Base-by-base conservation (phyloP, 352 stramenopile genomes). In the Pythium rhizo-oryzae region DNA sequence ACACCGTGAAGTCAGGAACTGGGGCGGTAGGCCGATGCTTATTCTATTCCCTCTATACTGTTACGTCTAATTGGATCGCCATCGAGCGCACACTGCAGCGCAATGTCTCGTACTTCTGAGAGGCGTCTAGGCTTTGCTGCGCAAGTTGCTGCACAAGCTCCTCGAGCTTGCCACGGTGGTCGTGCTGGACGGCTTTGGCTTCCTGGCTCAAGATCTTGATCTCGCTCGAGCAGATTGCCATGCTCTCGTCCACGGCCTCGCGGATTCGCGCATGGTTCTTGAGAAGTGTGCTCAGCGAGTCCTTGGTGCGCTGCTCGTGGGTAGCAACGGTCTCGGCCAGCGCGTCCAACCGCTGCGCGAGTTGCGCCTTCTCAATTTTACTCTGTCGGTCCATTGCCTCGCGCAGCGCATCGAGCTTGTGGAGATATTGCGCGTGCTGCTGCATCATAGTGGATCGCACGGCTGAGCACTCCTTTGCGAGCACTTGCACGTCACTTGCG, bases 211-310 rank as follows among this genome's bases (percentile, higher is more conserved):
- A 52, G 5, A 65, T 67, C 43, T 74, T 75, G 56, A 89, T 80
- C 55, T 89, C 81, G 46, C 73, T 77, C n/a, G 75, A 83, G 41
- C 72, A 87, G 24, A 90, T 86, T 11, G 53, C 63, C 78, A 90
- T 85, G 19, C 80, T 70, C 58, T 90, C 77, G 25, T 89, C 75
- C 18, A 90, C 63, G n/a, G 78, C 80, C 15, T 71, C 71, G 6
- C 78, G 77, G 44, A 89, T 86, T 8, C 72, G 65, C 25, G 72
- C 61, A 52, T 89, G 75, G 41, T 83, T 85, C 67, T 90, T 89
- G 30, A 89, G 57, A 35, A 89, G 47, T 11, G 72, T 78, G 11
- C 75, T 71, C 24, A 89, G 56, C 2, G 77, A 70, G 6, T 84
- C 75, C 39, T 84, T 81, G 0, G 73, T 80, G 6, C 78, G 73